Evolutionary conservation across 1,139 yeast species (phyloP).

Genomic region (Candida sp.): DNA sequence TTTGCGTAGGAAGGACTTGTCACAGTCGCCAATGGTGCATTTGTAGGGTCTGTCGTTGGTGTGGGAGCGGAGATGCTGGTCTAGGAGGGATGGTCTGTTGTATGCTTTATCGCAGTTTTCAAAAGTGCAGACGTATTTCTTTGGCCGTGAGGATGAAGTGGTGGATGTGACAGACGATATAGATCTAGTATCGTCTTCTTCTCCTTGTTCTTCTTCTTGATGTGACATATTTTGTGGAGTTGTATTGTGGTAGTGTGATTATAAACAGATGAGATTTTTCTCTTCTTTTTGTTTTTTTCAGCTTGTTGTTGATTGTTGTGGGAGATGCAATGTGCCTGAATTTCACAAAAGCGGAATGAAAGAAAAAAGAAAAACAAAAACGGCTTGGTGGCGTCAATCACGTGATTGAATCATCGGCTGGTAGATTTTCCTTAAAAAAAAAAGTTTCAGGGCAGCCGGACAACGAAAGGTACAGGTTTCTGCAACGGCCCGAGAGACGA

Average conservation of each 20-base stretch:
- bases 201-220: constrained; percentile 3
- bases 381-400: no score
- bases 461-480: no score
- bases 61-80: constrained; percentile 83
- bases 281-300: no score
- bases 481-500: no score
- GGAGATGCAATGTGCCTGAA: no score
- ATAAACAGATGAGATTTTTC: not conserved
- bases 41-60: constrained; percentile 77
- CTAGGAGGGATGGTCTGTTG: constrained; percentile 79
- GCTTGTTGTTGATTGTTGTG: no score
- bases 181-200: constrained; percentile 10
- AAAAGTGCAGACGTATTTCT: constrained; percentile 61
- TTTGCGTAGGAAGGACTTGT: constrained; percentile 69
- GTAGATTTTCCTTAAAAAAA: no score
- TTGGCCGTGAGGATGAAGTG: constrained; percentile 48
- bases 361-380: no score
- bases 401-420: no score
- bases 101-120: constrained; percentile 78
- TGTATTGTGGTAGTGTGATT: no score
- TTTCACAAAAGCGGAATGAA: no score
- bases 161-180: constrained; percentile 14
- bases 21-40: constrained; percentile 62
- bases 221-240: not conserved
- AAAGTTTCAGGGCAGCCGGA: no score